Evolutionary conservation across 345 rosid species (phyloP).

Genomic region (Chamaenerion angustifolium): DNA sequence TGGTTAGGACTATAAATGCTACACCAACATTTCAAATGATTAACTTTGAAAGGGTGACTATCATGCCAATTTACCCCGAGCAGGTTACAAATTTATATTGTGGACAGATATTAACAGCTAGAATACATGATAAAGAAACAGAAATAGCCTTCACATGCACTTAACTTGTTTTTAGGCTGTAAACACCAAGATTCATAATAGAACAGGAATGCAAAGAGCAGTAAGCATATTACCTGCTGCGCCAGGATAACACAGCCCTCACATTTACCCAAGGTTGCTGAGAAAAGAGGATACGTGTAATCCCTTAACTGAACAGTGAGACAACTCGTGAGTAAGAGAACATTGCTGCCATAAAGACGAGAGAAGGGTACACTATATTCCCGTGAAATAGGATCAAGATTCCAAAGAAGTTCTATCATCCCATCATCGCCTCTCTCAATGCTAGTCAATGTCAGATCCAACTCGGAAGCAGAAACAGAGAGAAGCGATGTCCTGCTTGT

Average conservation of each 20-base stretch:
- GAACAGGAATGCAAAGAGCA: constrained; percentile 5
- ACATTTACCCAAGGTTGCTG: constrained; percentile 69
- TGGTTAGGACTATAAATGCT: no score
- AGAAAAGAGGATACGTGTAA: constrained; percentile 77
- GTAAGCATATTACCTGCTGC: constrained; percentile 55
- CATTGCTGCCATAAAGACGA: constrained; percentile 77
- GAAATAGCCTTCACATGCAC: no score
- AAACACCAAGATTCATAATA: background rate
- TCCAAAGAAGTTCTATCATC: constrained; percentile 65
- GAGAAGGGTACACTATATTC: constrained; percentile 78
- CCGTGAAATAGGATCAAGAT: constrained; percentile 68
- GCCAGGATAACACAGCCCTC: constrained; percentile 82
- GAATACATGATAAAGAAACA: no score
- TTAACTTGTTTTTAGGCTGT: no score
- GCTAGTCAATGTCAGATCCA: constrained; percentile 58
- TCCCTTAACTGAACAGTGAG: constrained; percentile 59
- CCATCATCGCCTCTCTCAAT: constrained; percentile 85
- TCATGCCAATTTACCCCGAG: no score
- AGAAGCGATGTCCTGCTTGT: constrained; percentile 62
- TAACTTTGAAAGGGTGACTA: no score
- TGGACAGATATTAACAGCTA: no score
- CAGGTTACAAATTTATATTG: no score
- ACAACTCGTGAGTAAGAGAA: constrained; percentile 41
- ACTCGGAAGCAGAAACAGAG: constrained; percentile 73
- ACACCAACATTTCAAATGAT: no score